Evolutionary conservation across 2,329 filamentous ascomycete species (phyloP).

Genomic region (Ceratocystis huliohia): DNA sequence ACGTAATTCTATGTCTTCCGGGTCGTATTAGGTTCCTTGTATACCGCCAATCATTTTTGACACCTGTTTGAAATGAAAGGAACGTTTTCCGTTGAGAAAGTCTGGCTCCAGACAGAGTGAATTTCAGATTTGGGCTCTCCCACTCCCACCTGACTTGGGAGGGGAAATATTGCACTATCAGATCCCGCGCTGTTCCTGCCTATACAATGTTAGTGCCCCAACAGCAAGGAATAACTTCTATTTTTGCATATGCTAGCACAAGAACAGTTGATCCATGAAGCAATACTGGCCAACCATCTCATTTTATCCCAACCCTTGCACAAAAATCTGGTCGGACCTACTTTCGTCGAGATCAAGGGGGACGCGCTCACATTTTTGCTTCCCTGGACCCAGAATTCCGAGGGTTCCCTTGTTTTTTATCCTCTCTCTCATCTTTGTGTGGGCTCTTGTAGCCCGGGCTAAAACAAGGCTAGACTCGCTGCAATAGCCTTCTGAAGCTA

Average conservation of each 20-base stretch:
- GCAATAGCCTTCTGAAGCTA: neutral
- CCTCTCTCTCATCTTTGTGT: neutral
- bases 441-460: neutral
- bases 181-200: neutral
- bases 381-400: neutral
- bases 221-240: neutral
- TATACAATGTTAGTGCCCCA: neutral
- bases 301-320: conserved; percentile 6
- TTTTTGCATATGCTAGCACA: neutral
- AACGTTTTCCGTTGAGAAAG: neutral
- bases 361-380: neutral
- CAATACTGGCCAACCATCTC: conserved; percentile 1
- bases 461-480: neutral
- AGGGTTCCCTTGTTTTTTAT: neutral
- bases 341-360: neutral
- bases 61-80: conserved; percentile 9
- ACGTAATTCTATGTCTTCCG: neutral
- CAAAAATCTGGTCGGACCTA: conserved; percentile 3
- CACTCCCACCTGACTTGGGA: neutral
- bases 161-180: neutral
- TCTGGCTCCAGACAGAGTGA: neutral
- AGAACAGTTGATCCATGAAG: neutral
- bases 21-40: neutral
- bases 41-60: conserved; percentile 4
- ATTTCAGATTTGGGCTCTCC: neutral